Percentiles rank a stretch among this genome's conserved stretches.
Conservation (phyloP, 2,329 filamentous ascomycete genomes). For the Colletotrichum costaricense region DNA sequence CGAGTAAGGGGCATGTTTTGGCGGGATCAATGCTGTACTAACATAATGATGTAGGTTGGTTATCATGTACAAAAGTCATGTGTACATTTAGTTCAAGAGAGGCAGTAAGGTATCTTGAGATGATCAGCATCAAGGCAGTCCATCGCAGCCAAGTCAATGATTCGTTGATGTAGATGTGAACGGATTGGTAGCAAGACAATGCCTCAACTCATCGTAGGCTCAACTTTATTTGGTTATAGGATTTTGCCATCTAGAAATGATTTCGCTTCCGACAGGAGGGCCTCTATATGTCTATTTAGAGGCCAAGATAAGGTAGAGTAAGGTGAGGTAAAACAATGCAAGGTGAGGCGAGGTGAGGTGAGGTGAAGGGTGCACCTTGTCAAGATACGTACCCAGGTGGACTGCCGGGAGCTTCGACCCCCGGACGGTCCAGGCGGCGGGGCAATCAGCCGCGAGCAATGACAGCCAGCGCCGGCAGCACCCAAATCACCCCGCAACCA, state of each 20-base stretch:
- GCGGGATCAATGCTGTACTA: background rate
- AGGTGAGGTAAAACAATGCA: too few species aligned
- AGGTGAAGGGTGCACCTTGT: background rate
- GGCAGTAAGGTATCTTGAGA: background rate
- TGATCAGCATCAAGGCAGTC: background rate
- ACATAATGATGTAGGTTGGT: background rate
- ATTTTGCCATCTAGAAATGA: too few species aligned
- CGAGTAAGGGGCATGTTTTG: background rate
- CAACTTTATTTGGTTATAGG: too few species aligned
- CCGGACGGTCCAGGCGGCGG: background rate
- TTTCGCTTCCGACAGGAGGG: too few species aligned
- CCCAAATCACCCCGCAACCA: conserved; percentile 32
- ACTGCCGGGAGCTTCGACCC: background rate
- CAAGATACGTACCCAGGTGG: background rate
- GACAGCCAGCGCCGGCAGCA: background rate
- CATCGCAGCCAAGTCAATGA: too few species aligned
- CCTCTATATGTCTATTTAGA: too few species aligned
- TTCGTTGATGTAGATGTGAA: too few species aligned
- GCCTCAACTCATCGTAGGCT: too few species aligned
- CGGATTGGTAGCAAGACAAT: too few species aligned
- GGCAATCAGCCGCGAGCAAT: background rate
- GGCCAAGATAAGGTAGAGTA: too few species aligned
- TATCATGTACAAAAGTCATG: background rate
- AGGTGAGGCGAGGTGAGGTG: background rate
- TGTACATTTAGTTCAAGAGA: background rate